Evolutionary conservation across 441 rosid genomes (phyloP).

Genomic region (Bruguiera hainesii): DNA sequence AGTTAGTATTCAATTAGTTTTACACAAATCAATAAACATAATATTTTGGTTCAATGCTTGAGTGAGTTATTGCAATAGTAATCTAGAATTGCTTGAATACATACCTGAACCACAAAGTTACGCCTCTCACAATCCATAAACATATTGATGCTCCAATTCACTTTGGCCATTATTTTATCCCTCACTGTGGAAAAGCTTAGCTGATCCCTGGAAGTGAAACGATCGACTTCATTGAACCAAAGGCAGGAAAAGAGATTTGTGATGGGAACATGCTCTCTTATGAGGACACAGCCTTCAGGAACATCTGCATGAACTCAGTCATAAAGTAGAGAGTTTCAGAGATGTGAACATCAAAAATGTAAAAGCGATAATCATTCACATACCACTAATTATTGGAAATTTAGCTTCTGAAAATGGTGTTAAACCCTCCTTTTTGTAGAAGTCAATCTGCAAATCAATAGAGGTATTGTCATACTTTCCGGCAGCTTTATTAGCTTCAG

Average conservation of each 20-base stretch:
- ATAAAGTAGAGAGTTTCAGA: constrained; percentile 14
- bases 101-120: constrained; percentile 84
- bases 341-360: background rate
- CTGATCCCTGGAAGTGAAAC: constrained; percentile 88
- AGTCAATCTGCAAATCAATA: constrained; percentile 70
- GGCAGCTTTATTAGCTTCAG: constrained; percentile 90
- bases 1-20: too few species aligned
- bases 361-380: constrained; percentile 8
- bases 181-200: constrained; percentile 76
- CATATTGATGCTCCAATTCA: constrained; percentile 68
- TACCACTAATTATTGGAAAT: constrained; percentile 89
- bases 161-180: constrained; percentile 70
- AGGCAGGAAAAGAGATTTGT: constrained; percentile 73
- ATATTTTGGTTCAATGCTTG: background rate
- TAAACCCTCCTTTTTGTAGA: constrained; percentile 73
- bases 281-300: constrained; percentile 88
- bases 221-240: constrained; percentile 93
- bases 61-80: too few species aligned
- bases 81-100: background rate
- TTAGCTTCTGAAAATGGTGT: constrained; percentile 71
- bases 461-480: constrained; percentile 77
- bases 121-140: constrained; percentile 93
- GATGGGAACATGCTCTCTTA: constrained; percentile 72
- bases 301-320: constrained; percentile 54
- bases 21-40: background rate